These are phyloP conservation scores for Arthrobotrys megalospora DNA, from an alignment of 2,329 filamentous ascomycete species.

Conservation along the genomic window DNA sequence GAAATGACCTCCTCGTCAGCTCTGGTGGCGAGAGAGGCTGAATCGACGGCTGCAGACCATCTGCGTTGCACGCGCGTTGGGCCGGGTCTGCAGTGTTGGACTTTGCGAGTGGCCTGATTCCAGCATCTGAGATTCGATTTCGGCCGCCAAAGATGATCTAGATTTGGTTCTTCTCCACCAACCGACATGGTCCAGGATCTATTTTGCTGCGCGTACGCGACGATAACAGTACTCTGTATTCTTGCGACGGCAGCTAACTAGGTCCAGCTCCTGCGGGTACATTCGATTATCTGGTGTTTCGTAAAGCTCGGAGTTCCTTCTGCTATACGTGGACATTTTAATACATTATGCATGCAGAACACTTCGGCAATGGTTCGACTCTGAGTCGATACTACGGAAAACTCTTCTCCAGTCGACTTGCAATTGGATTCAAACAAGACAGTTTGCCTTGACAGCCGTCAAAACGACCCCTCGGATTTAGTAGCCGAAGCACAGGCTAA, in stretches of 20 bases:
- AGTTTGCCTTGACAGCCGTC: slow-evolving; percentile 41
- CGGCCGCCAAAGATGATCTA: slow-evolving; percentile 27
- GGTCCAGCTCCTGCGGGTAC: slow-evolving; percentile 15
- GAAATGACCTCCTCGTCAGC: slow-evolving; percentile 9
- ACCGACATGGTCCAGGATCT: slow-evolving; percentile 16
- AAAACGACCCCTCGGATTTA: slow-evolving; percentile 54
- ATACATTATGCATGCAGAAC: slow-evolving; percentile 20
- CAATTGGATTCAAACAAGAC: slow-evolving; percentile 1
- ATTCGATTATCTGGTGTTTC: slow-evolving; percentile 12
- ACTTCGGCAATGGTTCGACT: slow-evolving; percentile 15
- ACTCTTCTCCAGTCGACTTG: not conserved
- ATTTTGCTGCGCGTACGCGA: slow-evolving; percentile 6
- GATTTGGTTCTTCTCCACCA: slow-evolving; percentile 18
- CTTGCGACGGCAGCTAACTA: slow-evolving; percentile 24
- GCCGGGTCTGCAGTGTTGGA: slow-evolving; percentile 18
- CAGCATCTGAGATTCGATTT: slow-evolving; percentile 27
- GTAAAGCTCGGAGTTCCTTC: slow-evolving; percentile 25
- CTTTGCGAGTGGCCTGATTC: slow-evolving; percentile 24
- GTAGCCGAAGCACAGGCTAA: slow-evolving; percentile 49
- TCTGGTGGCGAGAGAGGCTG: slow-evolving; percentile 16
- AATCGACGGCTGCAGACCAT: not conserved
- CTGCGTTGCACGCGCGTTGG: not conserved
- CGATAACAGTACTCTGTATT: slow-evolving; percentile 21
- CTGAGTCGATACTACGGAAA: slow-evolving; percentile 16
- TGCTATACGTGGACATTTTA: not conserved